Evolutionary conservation across 179 eudicot species (phyloP), one percentile per base, ranked within the genome.

Genomic region (Beta macrorhiza): DNA sequence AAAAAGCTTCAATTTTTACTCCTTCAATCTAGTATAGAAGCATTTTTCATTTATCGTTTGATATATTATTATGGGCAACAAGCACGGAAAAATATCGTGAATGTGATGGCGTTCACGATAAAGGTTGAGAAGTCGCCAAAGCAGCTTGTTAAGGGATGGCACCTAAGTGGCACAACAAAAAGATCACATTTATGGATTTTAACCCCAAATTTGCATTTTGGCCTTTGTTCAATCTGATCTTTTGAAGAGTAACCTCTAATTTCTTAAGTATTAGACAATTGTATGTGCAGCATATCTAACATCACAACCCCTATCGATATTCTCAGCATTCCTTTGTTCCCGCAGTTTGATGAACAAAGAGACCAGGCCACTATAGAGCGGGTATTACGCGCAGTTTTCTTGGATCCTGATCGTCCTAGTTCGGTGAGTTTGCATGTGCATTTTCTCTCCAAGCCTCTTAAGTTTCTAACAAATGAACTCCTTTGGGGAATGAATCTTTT

Each of bases 331-430:
- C 25, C 25, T 64, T 13, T 22, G 11, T 25, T 61, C 55, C 10
- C 77, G 68, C 87, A 92, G 97, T 92, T 92, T 74, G 95, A 92
- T 57, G 97, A 92, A 79, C 91, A 90, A 59, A 90, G 80, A 83
- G 97, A 92, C 78, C 88, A 91, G 67, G 93, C 90, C 56, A 83
- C 84, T 45, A 91, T 90, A 10, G 96, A 93, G 86, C 87, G 90
- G 78, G 85, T 93, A 59, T 73, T 93, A 74, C 94, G 90, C 17
- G 94, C 83, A 42, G 91, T 92, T 13, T 93, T 92, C 89, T 81
- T 92, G 86, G 92, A 92, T 83, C 90, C 89, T 51, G 96, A 90
- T 4, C 94, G 87, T 16, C 76, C 93, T 76, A 81, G 86, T 67
- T 89, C 93, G 52, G 98, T 93, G 91, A 90, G 98, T 82, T 64